Base-by-base conservation (phyloP, 106 monocot genomes). In the Triglochin maritima region DNA sequence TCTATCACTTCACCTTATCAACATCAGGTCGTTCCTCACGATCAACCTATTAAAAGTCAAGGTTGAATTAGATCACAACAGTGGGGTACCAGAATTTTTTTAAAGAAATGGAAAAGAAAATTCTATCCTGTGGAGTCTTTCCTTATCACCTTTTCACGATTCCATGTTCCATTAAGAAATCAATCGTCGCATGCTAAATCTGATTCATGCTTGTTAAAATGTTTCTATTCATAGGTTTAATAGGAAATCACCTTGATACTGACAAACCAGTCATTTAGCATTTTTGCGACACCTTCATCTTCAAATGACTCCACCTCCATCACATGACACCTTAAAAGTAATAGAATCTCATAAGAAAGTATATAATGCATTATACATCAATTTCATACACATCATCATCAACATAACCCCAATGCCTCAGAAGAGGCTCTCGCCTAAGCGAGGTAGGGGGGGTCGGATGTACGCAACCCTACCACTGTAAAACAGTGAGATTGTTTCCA, bases 231-330 rank as follows among this genome's bases (percentile, higher is more conserved):
- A 52, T 52, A 7, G 7, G 52, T 8, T 11, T 52, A 52, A 11
- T 52, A 8, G 5, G 47, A 50, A 69, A 55, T 10, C 47, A 95
- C 94, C 90, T 95, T 95, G 67, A 95, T 81, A 72, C 94, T 95
- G 57, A 95, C 83, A 80, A 95, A 95, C 87, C 87, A 87, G 44
- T 95, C 81, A 78, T 95, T 95, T 53, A 95, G 68, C 67, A 87
- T 51, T 76, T 79, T 83, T 56, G 94, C 90, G 65, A 90, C 69
- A 55, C 85, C 94, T 56, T 95, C 87, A 67, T 87, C 85, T 76
- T 95, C 94, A 74, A 95, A 95, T 45, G 94, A 95, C 48, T 95
- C 94, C 16, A 95, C 85, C 72, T 95, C 94, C 94, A 95, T 95
- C 11, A 95, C 94, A 85, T 95, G 94, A 54, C 94, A 95, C 94